Evolutionary conservation across 306 rosid species (phyloP).

Genomic region (Dalbergia cochinchinensis): DNA sequence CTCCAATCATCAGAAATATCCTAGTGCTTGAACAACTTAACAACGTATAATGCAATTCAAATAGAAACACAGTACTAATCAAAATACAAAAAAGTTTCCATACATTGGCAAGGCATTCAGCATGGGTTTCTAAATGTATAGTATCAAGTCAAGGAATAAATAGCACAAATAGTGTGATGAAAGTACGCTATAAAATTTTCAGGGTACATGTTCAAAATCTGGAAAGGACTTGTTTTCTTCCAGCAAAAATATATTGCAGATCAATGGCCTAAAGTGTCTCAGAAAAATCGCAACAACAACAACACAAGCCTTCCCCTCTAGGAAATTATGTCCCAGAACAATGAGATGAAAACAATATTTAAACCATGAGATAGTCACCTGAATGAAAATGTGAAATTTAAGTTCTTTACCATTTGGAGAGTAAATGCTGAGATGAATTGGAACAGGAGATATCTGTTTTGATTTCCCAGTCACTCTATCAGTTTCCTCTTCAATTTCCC

Average conservation of each 20-base stretch:
- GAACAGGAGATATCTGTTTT: constrained; percentile 84
- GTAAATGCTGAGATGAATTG: constrained; percentile 88
- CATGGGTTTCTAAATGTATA: constrained; percentile 9
- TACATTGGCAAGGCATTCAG: constrained; percentile 16
- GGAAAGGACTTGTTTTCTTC: neutral
- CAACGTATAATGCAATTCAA: constrained; percentile 34
- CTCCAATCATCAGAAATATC: constrained; percentile 14
- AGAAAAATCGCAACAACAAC: neutral
- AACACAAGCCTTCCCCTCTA: neutral
- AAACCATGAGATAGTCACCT: constrained; percentile 14
- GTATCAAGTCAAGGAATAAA: constrained; percentile 30
- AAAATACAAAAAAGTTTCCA: constrained; percentile 25
- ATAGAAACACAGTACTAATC: neutral
- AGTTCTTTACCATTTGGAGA: constrained; percentile 68
- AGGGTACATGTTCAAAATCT: neutral
- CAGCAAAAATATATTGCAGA: neutral
- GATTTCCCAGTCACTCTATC: constrained; percentile 75
- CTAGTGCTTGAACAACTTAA: constrained; percentile 30
- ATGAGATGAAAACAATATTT: neutral
- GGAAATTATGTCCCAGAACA: constrained; percentile 22
- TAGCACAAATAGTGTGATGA: neutral
- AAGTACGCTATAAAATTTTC: constrained; percentile 2
- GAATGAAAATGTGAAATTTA: constrained; percentile 28
- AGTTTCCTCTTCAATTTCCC: constrained; percentile 91
- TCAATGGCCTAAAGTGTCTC: neutral